Conservation (phyloP, 495 filamentous ascomycete species). For the Neurospora sp. region DNA sequence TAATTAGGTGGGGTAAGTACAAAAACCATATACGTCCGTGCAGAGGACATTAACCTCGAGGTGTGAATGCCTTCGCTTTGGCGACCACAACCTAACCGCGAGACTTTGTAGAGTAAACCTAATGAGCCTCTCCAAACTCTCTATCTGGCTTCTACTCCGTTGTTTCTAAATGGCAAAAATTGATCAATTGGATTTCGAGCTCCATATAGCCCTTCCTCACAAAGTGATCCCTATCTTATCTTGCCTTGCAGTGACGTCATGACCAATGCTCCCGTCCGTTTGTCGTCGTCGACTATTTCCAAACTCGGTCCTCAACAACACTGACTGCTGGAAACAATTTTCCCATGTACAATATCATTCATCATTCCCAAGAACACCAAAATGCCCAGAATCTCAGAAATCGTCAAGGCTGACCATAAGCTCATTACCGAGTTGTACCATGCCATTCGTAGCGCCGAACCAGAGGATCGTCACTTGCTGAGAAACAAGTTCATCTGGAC, state of each 20-base stretch:
- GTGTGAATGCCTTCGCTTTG: no score
- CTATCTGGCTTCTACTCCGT: no score
- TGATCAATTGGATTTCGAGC: neutral
- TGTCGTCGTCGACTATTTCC: neutral
- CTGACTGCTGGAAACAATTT: neutral
- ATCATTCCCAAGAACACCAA: neutral
- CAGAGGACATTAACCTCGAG: no score
- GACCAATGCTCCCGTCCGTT: neutral
- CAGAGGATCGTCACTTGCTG: slow-evolving; percentile 6
- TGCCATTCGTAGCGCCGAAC: slow-evolving; percentile 4
- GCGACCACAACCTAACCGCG: no score
- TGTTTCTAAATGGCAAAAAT: no score
- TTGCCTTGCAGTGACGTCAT: neutral
- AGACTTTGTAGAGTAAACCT: no score
- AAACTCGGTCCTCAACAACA: neutral
- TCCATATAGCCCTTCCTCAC: neutral
- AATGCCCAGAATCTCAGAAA: slow-evolving; percentile 20
- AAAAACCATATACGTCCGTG: no score
- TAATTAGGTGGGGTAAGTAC: no score
- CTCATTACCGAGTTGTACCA: slow-evolving; percentile 10
- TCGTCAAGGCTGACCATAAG: slow-evolving; percentile 15
- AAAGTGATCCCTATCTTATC: neutral
- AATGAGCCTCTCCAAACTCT: no score
- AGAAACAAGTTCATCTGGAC: slow-evolving; percentile 17
- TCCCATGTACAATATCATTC: neutral